These are phyloP conservation scores for Spergularia azorica DNA, from an alignment of 179 eudicot genomes.

Conservation along the genomic window DNA sequence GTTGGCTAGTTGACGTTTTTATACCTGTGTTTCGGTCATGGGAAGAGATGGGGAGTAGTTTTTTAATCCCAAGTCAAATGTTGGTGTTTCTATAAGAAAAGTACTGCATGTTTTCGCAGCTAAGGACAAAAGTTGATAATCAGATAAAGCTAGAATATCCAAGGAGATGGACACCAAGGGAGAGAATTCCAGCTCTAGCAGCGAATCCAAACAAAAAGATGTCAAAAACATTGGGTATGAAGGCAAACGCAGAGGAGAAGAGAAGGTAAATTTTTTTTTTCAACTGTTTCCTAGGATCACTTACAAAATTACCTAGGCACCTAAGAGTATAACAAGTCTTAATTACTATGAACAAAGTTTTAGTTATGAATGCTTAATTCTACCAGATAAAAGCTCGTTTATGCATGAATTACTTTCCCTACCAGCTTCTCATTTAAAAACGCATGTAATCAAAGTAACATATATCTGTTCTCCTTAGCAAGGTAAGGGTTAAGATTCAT, in stretches of 20 bases:
- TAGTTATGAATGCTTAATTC: not conserved
- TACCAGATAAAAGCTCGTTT: not conserved
- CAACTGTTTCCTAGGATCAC: not conserved
- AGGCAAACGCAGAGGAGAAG: not conserved
- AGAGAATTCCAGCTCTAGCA: constrained; percentile 14
- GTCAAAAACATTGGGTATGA: constrained; percentile 7
- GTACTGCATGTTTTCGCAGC: not conserved
- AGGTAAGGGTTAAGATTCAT: not conserved
- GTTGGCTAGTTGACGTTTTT: constrained; percentile 30
- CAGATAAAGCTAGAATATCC: not conserved
- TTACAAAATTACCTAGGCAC: too few species aligned
- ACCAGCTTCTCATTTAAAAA: not conserved
- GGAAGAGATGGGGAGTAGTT: constrained; percentile 26
- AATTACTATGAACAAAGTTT: not conserved
- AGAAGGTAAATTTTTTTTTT: constrained; percentile 16
- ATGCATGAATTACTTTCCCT: not conserved
- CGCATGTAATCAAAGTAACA: not conserved
- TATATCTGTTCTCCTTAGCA: not conserved
- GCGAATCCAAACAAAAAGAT: constrained; percentile 18
- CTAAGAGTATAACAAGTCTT: too few species aligned
- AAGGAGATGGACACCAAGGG: constrained; percentile 25
- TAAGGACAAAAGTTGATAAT: not conserved
- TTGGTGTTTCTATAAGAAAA: constrained; percentile 31
- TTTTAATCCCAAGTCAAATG: constrained; percentile 29
- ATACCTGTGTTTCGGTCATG: constrained; percentile 21